Evolutionary conservation across 106 monocot species (phyloP), one percentile per base, ranked within the genome.

Genomic region (Alisma plantagoaquatica): DNA sequence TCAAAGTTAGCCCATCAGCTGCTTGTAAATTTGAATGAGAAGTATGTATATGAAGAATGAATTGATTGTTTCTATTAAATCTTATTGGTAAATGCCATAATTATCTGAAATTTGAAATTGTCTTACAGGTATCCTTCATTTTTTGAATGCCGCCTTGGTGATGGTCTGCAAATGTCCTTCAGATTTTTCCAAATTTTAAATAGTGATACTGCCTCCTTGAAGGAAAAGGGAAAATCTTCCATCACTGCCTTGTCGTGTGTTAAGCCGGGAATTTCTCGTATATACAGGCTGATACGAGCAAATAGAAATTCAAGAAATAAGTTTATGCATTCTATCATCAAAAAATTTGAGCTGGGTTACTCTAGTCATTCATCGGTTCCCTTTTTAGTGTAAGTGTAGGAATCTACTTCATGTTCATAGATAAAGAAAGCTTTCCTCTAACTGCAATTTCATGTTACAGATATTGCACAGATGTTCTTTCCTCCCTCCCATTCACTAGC

Each of bases 11-110:
- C 98, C 24, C 98, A 98, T 61, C 85, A 90, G 48, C 70, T 98
- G 63, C 90, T 98, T 23, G 79, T 84, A 69, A 82, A 79, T 68
- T 85, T 98, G 90, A 98, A 98, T 59, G 98, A 98, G 23, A 98
- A 98, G 98, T 98, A 98, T 74, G 84, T 6, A 41, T 43, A 25
- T n/a, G n/a, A n/a, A n/a, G n/a, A n/a, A n/a, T n/a, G n/a, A n/a
- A n/a, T n/a, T n/a, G n/a, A n/a, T n/a, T n/a, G n/a, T n/a, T n/a
- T n/a, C n/a, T n/a, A n/a, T n/a, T n/a, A n/a, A n/a, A n/a, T n/a
- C n/a, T n/a, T n/a, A n/a, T n/a, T n/a, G n/a, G n/a, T n/a, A n/a
- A n/a, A n/a, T n/a, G n/a, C n/a, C n/a, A n/a, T n/a, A n/a, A n/a
- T n/a, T n/a, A n/a, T n/a, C 24, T 56, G 5, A 28, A 58, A 27